Percentiles rank a stretch among this genome's conserved stretches.
Conservation (phyloP, 139 green algal genomes). For the Desmodesmus armatus region DNA sequence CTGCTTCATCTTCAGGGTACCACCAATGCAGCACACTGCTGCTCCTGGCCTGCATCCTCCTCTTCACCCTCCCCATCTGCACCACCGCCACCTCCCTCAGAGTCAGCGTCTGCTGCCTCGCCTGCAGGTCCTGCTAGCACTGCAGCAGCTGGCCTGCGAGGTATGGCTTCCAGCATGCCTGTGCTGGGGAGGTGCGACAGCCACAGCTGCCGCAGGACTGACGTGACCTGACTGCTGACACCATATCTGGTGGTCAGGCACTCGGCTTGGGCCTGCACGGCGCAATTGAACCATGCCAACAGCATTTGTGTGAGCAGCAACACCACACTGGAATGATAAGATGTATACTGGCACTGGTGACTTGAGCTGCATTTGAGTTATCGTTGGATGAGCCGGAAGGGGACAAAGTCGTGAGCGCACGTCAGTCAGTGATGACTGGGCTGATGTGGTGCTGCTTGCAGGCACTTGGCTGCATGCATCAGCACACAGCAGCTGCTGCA, state of each 20-base stretch:
- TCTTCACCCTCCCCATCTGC: not conserved
- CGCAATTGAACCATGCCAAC: no score
- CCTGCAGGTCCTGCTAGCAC: not conserved
- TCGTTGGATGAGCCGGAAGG: no score
- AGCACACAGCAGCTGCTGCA: no score
- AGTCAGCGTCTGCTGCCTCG: not conserved
- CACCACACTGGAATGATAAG: no score
- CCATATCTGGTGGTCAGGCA: not conserved
- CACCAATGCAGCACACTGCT: not conserved
- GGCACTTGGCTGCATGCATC: no score
- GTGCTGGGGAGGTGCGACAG: conserved; percentile 27
- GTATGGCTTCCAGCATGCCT: conserved; percentile 27
- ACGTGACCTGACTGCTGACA: not conserved
- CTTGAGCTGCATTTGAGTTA: no score
- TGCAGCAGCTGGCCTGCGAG: not conserved
- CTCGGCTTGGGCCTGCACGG: conserved; percentile 4
- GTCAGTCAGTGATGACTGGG: no score
- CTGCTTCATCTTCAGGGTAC: conserved; percentile 6
- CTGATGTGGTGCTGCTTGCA: no score
- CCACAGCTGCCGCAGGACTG: conserved; percentile 39
- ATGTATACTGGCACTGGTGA: no score
- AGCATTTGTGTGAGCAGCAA: no score
- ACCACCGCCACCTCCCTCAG: not conserved
- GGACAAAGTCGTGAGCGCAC: no score
- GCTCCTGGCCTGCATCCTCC: not conserved